Evolutionary conservation across 2,329 filamentous ascomycete genomes (phyloP).

Genomic region (Periglandula ipomoeae): DNA sequence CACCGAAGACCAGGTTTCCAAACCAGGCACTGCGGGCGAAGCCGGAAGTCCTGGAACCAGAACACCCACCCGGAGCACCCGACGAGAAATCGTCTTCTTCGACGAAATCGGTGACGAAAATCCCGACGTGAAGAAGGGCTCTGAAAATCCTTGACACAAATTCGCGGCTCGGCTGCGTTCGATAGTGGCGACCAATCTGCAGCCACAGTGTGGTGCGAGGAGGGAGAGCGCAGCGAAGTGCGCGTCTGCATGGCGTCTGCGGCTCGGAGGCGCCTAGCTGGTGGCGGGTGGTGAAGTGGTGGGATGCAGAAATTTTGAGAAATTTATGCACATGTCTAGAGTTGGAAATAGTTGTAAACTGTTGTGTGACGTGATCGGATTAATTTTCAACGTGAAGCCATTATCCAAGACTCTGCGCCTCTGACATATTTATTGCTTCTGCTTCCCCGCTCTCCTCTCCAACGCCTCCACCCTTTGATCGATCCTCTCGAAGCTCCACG

Average conservation of each 20-base stretch:
- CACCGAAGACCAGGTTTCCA: background rate
- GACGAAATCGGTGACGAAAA: constrained; percentile 1
- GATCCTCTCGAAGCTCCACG: constrained; percentile 30
- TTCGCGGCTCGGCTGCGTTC: too few relatives aligned
- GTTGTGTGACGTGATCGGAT: too few relatives aligned
- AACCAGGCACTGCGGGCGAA: background rate
- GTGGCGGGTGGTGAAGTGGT: too few relatives aligned
- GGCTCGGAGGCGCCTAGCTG: too few relatives aligned
- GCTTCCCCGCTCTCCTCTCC: constrained; percentile 14
- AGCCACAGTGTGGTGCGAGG: background rate
- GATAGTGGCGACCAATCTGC: background rate
- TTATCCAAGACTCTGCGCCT: too few relatives aligned
- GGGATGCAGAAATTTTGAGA: too few relatives aligned
- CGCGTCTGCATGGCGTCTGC: background rate
- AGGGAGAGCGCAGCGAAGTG: background rate
- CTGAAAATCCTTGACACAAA: constrained; percentile 1
- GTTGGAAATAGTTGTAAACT: too few relatives aligned
- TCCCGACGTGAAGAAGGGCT: background rate
- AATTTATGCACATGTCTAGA: too few relatives aligned
- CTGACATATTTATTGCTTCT: too few relatives aligned
- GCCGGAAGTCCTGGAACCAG: background rate
- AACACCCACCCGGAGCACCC: constrained; percentile 1
- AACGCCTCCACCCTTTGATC: constrained; percentile 26
- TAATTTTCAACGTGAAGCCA: too few relatives aligned
- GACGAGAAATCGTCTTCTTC: constrained; percentile 7